Conservation (phyloP, 2,329 filamentous ascomycete species). For the Cladophialophora yegresii region DNA sequence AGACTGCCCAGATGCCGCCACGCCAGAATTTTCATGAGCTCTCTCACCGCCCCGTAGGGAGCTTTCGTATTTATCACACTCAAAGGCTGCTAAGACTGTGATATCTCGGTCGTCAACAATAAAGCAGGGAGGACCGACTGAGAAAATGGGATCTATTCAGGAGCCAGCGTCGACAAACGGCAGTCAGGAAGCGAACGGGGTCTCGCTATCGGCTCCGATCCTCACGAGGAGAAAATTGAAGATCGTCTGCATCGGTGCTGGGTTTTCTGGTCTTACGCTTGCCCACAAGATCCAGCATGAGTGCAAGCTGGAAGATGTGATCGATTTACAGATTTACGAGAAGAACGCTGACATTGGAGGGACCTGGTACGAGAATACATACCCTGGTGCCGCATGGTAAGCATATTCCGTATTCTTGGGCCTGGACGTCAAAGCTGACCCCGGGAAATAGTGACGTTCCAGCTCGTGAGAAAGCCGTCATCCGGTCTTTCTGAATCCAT, state of each 20-base stretch:
- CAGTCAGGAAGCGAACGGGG: constrained; percentile 9
- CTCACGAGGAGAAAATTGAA: constrained; percentile 29
- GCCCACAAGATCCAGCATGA: constrained; percentile 24
- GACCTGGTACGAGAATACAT: constrained; percentile 47
- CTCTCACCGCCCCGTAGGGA: no score
- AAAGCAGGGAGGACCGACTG: no score
- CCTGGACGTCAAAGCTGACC: constrained; percentile 6
- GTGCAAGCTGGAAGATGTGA: constrained; percentile 34
- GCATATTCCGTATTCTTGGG: background rate
- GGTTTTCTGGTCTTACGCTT: constrained; percentile 30
- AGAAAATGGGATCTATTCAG: constrained; percentile 14
- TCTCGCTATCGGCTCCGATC: constrained; percentile 8
- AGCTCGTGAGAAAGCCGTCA: constrained; percentile 36
- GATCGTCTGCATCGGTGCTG: constrained; percentile 33
- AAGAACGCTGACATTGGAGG: constrained; percentile 44
- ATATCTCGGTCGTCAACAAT: no score
- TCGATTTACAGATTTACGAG: constrained; percentile 40
- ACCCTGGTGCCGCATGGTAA: constrained; percentile 45
- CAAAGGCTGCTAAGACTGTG: no score
- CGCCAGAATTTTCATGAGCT: no score
- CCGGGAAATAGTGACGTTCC: constrained; percentile 40
- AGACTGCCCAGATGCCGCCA: no score
- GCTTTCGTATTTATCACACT: background rate
- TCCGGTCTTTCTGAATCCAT: no score
- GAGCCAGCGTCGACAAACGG: constrained; percentile 8